phyloP scores from a whole-genome alignment of 2,329 filamentous ascomycete species.

The Fusarium burgessii region DNA sequence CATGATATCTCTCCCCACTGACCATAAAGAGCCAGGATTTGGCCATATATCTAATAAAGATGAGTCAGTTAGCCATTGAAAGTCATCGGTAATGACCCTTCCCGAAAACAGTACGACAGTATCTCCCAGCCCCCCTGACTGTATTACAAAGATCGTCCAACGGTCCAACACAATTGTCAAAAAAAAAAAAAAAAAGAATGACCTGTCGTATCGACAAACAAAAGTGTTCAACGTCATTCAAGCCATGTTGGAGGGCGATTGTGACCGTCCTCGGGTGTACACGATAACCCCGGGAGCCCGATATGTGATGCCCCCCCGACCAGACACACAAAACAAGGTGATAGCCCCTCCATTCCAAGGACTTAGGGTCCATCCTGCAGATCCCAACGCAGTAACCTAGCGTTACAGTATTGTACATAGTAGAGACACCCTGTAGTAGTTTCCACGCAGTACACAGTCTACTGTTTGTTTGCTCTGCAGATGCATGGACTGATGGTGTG shows the following conservation, averaged over 20 bases:
- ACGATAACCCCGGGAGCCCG: background rate
- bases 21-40: accelerated
- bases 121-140: too few relatives aligned
- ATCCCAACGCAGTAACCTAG: too few relatives aligned
- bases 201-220: accelerated
- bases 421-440: accelerated
- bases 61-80: background rate
- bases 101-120: background rate
- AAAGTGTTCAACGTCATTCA: background rate
- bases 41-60: background rate
- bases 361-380: accelerated
- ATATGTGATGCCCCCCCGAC: background rate
- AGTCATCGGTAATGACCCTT: background rate
- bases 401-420: background rate
- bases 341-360: accelerated
- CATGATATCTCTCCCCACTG: too few relatives aligned
- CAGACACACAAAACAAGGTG: background rate
- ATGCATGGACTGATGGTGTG: too few relatives aligned
- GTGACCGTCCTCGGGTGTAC: too few relatives aligned
- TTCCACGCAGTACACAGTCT: background rate
- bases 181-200: too few relatives aligned
- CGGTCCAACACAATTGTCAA: background rate
- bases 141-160: too few relatives aligned
- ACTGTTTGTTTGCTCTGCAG: background rate
- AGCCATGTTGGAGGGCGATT: background rate